Percentiles rank a stretch among this genome's conserved stretches.
phyloP scores from a whole-genome alignment of 2,329 filamentous ascomycete species.

The Pestalotiopsis sp. region DNA sequence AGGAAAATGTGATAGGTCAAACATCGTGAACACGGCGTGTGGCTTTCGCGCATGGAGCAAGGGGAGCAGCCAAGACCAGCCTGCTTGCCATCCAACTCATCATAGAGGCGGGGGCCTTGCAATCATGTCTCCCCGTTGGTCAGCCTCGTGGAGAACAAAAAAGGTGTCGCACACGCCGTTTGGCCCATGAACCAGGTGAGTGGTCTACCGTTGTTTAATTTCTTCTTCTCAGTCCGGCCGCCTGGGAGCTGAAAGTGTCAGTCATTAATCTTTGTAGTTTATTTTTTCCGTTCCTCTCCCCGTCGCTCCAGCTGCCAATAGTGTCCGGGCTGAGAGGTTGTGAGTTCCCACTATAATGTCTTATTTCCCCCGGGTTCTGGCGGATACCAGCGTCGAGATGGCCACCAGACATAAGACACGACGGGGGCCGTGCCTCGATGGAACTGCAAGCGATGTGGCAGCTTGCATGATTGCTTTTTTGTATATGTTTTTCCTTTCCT shows the following conservation, averaged over 20 bases:
- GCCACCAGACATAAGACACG: no score
- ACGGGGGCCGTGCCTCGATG: background rate
- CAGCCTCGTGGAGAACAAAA: background rate
- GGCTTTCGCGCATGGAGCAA: background rate
- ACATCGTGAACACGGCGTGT: background rate
- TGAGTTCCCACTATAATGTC: background rate
- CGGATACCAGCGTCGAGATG: background rate
- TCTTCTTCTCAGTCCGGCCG: background rate
- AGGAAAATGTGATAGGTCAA: background rate
- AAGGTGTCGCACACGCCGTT: background rate
- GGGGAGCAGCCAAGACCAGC: background rate
- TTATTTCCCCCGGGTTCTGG: background rate
- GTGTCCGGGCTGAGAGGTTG: background rate
- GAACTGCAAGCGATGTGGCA: background rate
- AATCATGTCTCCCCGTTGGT: background rate
- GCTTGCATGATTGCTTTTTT: background rate
- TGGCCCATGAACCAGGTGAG: background rate
- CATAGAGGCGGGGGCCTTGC: background rate
- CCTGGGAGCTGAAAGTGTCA: background rate
- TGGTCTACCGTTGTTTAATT: background rate
- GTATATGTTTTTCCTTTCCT: background rate
- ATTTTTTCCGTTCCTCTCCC: background rate
- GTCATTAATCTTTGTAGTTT: background rate
- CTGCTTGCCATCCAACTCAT: background rate
- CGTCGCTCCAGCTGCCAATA: background rate